Evolutionary conservation across 2,329 filamentous ascomycete species (phyloP), one percentile per base, ranked within the genome.

Genomic region (Podosphaera xanthii): DNA sequence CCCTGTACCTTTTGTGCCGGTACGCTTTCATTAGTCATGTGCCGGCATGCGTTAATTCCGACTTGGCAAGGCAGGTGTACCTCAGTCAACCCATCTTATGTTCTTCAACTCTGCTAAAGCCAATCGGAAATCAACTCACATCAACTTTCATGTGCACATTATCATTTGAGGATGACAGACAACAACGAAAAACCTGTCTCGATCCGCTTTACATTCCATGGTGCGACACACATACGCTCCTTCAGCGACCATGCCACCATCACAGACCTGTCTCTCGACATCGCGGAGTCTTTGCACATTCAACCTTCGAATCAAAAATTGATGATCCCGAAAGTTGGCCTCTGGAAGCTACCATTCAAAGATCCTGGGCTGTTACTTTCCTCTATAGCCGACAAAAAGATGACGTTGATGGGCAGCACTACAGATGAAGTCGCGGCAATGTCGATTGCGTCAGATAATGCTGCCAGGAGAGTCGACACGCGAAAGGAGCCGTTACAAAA

Each of bases 251-350:
- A 73, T 61, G 73, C 75, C 22, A 79, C 76, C 4, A 70, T 80
- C 52, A 65, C 71, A 59, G 81, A 85, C 65, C 77, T 87, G 44
- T 82, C 81, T 52, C 69, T 74, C 57, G 73, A 76, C 61, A 79
- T 87, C 64, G 73, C 77, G 60, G 68, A 71, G 50, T 69, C 71
- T 2, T 75, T 86, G 58, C 76, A 74, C 57, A 79, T 87, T 59
- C 82, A 83, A 0, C 61, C 71, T 42, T 68, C 73, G 8, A 81
- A 86, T 69, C 83, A 87, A 67, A 87, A 87, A 68, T 76, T 85
- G 67, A 75, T 87, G 63, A 75, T 80, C 12, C 76, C 82, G 49
- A 85, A 84, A 67, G 72, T 78, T 6, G 82, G 82, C 35, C 72
- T 86, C 1, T 74, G 85, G 34, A 84, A 81, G 63, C 72, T 76